These are phyloP conservation scores for Inosperma sp. DNA, from an alignment of 768 basidiomycete genomes.

Conservation along the genomic window DNA sequence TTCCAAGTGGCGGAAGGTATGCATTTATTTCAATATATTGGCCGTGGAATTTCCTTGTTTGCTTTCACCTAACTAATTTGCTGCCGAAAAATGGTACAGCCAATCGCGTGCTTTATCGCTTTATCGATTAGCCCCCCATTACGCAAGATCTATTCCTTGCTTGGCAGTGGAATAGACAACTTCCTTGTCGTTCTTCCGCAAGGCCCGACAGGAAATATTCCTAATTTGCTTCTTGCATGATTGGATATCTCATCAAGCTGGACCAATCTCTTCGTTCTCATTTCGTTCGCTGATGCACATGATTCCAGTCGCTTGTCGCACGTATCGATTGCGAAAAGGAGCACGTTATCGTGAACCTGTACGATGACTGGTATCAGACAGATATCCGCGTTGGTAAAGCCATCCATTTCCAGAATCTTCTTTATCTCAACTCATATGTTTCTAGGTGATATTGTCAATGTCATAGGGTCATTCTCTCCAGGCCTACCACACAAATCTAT, in stretches of 20 bases:
- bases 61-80: too few species aligned
- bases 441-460: constrained; percentile 76
- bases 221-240: neutral
- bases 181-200: too few species aligned
- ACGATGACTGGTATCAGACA: constrained; percentile 73
- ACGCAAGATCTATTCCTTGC: too few species aligned
- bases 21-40: too few species aligned
- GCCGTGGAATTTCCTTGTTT: too few species aligned
- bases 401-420: too few species aligned
- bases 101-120: too few species aligned
- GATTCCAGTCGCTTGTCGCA: constrained; percentile 40
- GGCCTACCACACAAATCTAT: constrained; percentile 39
- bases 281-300: neutral
- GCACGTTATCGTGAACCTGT: constrained; percentile 50
- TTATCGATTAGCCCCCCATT: too few species aligned
- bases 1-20: constrained; percentile 41
- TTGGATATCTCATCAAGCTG: neutral
- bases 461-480: constrained; percentile 52
- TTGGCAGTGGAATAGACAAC: too few species aligned
- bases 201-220: too few species aligned
- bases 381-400: constrained; percentile 58
- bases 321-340: constrained; percentile 35
- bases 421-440: constrained; percentile 2
- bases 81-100: too few species aligned
- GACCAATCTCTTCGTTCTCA: neutral